Evolutionary conservation across 2,329 filamentous ascomycete genomes (phyloP), one percentile per base, ranked within the genome.

Genomic region (Diaporthe sp.): DNA sequence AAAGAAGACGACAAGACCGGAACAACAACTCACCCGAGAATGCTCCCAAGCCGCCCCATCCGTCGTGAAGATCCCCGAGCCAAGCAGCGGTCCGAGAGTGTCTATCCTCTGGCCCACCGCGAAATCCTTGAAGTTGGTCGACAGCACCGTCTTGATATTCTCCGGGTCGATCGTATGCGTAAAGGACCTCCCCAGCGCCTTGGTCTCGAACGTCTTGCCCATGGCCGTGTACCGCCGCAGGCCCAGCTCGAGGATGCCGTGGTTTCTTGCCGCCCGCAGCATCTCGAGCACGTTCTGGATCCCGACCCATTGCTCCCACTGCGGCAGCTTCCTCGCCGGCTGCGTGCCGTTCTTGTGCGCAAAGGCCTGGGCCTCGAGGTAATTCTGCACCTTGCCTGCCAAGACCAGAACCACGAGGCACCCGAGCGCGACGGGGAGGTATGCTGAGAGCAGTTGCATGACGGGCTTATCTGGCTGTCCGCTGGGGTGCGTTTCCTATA

Each of bases 81-180:
- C 62, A 49, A 74, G 73, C 42, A 74, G 55, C 42, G 62, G 62
- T 44, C 44, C 62, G 51, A 74, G 42, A 37, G 53, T 60, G 25
- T 55, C 39, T 46, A 71, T 58, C 39, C 73, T 58, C 49, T 39
- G 62, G 19, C 62, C 42, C 62, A 71, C 28, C 17, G 42, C 42
- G 53, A 61, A 71, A 60, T 74, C 62, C 46, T 71, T 42, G 44
- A 74, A 74, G 17, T 71, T 71, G 15, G 44, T 44, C 42, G 73
- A 60, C 44, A 74, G 53, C 55, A 74, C 65, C 17, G 73, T 71
- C 73, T 74, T 71, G 73, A 74, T 74, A 44, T 74, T 74, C 31
- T 74, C 73, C 42, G 73, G 73, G 34, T 74, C 73, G 28, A 67
- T 62, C 28, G 72, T 73, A 55, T 53, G 46, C 46, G 49, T 71